Evolutionary conservation across 2,329 filamentous ascomycete genomes (phyloP), one percentile per base, ranked within the genome.

Genomic region (Proliferodiscus dingleyae): DNA sequence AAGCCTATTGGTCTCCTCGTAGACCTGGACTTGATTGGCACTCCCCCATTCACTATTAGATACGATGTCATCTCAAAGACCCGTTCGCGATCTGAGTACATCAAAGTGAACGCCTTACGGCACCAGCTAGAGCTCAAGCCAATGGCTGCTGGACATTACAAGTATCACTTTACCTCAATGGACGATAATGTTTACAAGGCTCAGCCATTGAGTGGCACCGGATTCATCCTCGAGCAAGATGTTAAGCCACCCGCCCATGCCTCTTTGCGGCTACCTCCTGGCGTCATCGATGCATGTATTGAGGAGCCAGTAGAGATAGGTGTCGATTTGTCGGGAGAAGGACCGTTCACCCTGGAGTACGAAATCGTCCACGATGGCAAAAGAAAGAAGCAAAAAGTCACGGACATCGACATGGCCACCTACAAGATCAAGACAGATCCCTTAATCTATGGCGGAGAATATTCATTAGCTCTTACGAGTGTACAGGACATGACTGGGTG

Each of bases 181-280:
- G 80, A 83, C 52, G 94, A 98, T 65, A 74, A 76, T 37, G 83
- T 97, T 24, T 98, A 98, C 68, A 77, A 75, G 24, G 74, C 75
- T 2, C 74, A 84, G 41, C 71, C 74, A 21, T 68, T 94, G 18
- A 73, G 73, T 22, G 79, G 83, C 30, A 68, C 77, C 10, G 74
- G 77, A 40, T 76, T 84, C 50, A 67, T 79, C 8, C 69, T 97
- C 32, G 85, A 94, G 65, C 91, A 97, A 66, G 83, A 89, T 58
- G 91, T 98, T 55, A 95, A 94, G 66, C 93, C 93, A 8, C 87
- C 90, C 3, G 91, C 93, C 5, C 87, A 85, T 8, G 91, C 91
- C 19, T 80, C 83, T 50, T 74, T 89, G 45, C 73, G 78, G 34
- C 69, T 75, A 21, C 70, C 72, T 6, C 70, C 74, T 16, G 70